These are phyloP conservation scores for Microsporum ferrugineum DNA, from an alignment of 2,329 filamentous ascomycete species.

Conservation along the genomic window DNA sequence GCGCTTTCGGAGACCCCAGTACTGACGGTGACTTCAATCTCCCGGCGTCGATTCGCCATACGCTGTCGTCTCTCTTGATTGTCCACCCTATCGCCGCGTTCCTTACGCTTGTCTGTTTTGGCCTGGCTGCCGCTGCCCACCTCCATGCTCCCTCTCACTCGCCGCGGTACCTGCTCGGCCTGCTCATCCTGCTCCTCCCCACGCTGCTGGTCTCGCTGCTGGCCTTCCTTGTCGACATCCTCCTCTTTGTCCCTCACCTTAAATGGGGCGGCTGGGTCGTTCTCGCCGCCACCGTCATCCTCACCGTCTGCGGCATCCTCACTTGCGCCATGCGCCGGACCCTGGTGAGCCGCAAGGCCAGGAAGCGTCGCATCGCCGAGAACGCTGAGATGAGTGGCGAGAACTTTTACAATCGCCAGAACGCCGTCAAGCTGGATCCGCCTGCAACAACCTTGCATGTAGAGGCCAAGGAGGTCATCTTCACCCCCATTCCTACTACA, in stretches of 20 bases:
- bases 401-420: constrained; percentile 66
- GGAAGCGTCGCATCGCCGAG: constrained; percentile 79
- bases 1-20: constrained; percentile 36
- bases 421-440: constrained; percentile 39
- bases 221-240: constrained; percentile 83
- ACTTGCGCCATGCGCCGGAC: constrained; percentile 93
- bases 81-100: constrained; percentile 85
- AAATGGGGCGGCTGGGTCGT: constrained; percentile 93
- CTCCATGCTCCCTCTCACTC: constrained; percentile 83
- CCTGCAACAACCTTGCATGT: constrained; percentile 39
- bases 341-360: constrained; percentile 80
- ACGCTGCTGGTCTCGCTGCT: constrained; percentile 73
- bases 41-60: constrained; percentile 52
- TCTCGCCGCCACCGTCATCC: constrained; percentile 73
- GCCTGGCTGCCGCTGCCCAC: constrained; percentile 69
- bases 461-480: constrained; percentile 37
- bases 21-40: constrained; percentile 46
- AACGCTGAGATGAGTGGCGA: constrained; percentile 96
- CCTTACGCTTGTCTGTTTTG: constrained; percentile 72
- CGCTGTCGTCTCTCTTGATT: constrained; percentile 78
- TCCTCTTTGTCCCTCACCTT: constrained; percentile 88
- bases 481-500: constrained; percentile 37
- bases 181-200: constrained; percentile 78
- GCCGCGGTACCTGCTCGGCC: constrained; percentile 67
- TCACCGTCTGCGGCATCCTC: constrained; percentile 68